Conservation (phyloP, 768 basidiomycete genomes). For the Phaffia australis region DNA sequence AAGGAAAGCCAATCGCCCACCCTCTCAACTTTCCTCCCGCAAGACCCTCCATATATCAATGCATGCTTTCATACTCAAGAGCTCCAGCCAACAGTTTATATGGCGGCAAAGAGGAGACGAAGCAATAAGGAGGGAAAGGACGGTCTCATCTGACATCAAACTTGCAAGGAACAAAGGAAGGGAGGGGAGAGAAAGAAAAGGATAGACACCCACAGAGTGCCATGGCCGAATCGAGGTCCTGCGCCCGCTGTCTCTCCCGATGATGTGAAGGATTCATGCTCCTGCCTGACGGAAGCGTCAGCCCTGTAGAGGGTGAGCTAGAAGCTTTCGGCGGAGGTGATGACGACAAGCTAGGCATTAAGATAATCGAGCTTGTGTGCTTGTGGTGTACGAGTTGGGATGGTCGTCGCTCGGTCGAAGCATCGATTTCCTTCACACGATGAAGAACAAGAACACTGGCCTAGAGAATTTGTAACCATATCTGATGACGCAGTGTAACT, state of each 20-base stretch:
- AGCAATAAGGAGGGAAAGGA: no score
- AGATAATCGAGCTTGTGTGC: no score
- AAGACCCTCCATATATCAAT: neutral
- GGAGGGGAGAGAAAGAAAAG: neutral
- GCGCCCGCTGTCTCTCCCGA: conserved; percentile 75
- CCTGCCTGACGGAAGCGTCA: neutral
- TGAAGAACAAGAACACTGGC: no score
- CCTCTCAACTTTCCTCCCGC: neutral
- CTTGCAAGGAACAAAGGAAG: neutral
- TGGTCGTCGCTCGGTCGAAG: no score
- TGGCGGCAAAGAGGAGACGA: no score
- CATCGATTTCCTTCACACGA: no score
- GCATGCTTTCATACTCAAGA: no score
- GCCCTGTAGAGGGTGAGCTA: neutral
- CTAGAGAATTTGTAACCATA: no score
- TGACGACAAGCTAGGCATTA: neutral
- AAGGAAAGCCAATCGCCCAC: neutral
- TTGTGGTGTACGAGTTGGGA: no score
- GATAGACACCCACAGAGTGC: conserved; percentile 41
- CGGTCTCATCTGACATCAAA: neutral
- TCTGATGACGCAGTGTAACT: no score
- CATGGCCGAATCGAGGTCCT: conserved; percentile 78
- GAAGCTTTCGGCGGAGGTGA: neutral
- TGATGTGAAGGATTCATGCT: conserved; percentile 61
- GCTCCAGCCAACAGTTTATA: no score